Base-by-base conservation (phyloP, 768 basidiomycete species). In the Pisolithus microcarpus region DNA sequence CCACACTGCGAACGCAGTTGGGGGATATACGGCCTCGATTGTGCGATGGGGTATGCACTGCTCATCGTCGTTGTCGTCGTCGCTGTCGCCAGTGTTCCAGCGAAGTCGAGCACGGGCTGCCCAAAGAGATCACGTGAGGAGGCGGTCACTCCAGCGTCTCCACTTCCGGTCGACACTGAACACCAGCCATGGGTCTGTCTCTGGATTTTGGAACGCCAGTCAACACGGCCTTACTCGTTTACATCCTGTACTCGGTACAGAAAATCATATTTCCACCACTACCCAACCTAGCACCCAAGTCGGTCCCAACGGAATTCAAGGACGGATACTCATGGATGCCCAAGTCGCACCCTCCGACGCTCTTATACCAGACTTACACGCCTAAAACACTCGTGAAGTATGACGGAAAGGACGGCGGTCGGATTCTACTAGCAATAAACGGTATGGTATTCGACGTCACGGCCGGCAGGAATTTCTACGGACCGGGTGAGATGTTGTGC, bases 371-470 rank as follows among this genome's bases (percentile, higher is more conserved):
- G 63, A 80, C 78, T 0, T 96, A 82, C 63, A 94, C 89, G 0
- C 84, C 94, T 0, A 81, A 78, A 65, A 84, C 89, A 2, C 72
- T 95, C 23, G 72, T 68, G 40, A 79, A 78, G 1, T 91, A 83
- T 65, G 74, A 78, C 57, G 83, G 88, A 24, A 71, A 71, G 46
- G 74, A 85, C 43, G 76, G 78, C 3, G 80, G 80, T 28, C 73
- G 87, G 54, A 94, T 98, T 49, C 65, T 96, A 60, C 76, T 97
- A 10, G 91, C 87, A 0, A 96, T 99, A 53, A 80, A 84, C 49
- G 79, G 89, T 26, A 82, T 74, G 31, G 94, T 98, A 49, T 99
- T 95, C 65, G 96, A 99, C 62, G 95, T 98, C 43, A 87, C 89
- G 0, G 75, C 80, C 4, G 95, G 95, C 23, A 75, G 84, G 57